Conservation (phyloP, 1,139 yeast genomes). For the Taphrina pruni region DNA sequence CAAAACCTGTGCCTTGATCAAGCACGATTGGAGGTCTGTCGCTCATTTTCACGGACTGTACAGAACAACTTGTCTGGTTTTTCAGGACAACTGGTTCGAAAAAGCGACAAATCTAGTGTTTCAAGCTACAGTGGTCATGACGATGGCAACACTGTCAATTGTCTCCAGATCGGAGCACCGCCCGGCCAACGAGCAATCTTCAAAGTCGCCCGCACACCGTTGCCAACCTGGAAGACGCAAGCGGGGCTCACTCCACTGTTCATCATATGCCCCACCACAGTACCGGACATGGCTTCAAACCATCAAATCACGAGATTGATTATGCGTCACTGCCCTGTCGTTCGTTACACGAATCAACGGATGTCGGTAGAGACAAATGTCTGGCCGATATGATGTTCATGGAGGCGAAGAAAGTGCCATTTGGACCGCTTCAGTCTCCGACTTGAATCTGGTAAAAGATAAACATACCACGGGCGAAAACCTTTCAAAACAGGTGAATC, state of each 20-base stretch:
- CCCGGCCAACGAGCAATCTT: too few relatives aligned
- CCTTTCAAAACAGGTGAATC: slow-evolving; percentile 16
- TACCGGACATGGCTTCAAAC: too few relatives aligned
- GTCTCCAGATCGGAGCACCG: too few relatives aligned
- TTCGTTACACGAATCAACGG: neutral
- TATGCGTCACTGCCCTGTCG: too few relatives aligned
- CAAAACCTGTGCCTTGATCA: slow-evolving; percentile 98
- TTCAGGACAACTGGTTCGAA: neutral
- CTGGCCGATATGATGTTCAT: slow-evolving; percentile 21
- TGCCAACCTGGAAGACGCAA: neutral
- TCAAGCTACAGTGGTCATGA: neutral
- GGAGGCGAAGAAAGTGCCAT: slow-evolving; percentile 38
- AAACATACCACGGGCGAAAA: slow-evolving; percentile 31
- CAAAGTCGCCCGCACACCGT: too few relatives aligned
- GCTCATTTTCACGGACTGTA: neutral
- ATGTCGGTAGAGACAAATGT: neutral
- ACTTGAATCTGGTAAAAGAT: slow-evolving; percentile 26
- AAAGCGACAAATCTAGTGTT: neutral
- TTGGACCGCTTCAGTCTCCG: slow-evolving; percentile 32
- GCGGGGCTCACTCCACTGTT: slow-evolving; percentile 7
- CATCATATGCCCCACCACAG: too few relatives aligned
- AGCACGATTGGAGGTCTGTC: slow-evolving; percentile 59
- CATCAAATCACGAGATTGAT: too few relatives aligned
- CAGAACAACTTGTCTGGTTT: too few relatives aligned
- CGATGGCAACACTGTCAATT: neutral